phyloP scores from a whole-genome alignment of 1,284 basidiomycete species.

The Agaricales sp. region DNA sequence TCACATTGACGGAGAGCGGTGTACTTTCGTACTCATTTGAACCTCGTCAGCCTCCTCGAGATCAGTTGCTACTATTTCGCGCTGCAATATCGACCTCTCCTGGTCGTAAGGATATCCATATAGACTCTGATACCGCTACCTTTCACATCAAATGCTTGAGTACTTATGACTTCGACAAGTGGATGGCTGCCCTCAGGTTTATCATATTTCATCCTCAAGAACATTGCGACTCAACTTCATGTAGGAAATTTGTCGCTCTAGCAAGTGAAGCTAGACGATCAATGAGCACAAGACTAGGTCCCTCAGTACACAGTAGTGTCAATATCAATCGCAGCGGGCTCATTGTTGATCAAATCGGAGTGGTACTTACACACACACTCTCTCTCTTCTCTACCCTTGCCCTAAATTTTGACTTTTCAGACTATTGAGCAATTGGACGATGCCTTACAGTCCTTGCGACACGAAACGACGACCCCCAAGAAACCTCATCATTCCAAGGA shows the following conservation, averaged over 20 bases:
- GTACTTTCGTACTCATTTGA: slow-evolving; percentile 68
- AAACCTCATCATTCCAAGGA: slow-evolving; percentile 22
- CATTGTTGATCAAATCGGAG: slow-evolving; percentile 52
- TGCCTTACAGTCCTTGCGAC: slow-evolving; percentile 24
- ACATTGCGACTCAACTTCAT: slow-evolving; percentile 2
- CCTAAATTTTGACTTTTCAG: slow-evolving; percentile 21
- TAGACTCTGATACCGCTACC: slow-evolving; percentile 66
- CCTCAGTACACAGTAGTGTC: slow-evolving; percentile 17
- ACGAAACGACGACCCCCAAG: slow-evolving; percentile 20
- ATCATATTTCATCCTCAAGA: slow-evolving; percentile 1
- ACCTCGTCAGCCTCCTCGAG: slow-evolving; percentile 59
- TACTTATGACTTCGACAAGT: slow-evolving; percentile 58
- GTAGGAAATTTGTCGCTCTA: slow-evolving; percentile 46
- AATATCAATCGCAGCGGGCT: slow-evolving; percentile 34
- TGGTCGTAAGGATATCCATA: slow-evolving; percentile 64
- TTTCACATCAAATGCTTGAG: slow-evolving; percentile 73
- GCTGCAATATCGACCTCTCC: slow-evolving; percentile 66
- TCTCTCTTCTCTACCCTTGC: slow-evolving; percentile 2
- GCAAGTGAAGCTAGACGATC: slow-evolving; percentile 43
- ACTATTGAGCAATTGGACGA: slow-evolving; percentile 32
- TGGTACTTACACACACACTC: slow-evolving; percentile 26
- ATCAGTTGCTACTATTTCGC: slow-evolving; percentile 54
- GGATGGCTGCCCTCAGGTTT: slow-evolving; percentile 68
- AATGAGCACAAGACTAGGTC: slow-evolving; percentile 23
- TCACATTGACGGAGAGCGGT: slow-evolving; percentile 55